Conservation (phyloP, 805 yeast genomes). For the Metschnikowia koreensis region DNA sequence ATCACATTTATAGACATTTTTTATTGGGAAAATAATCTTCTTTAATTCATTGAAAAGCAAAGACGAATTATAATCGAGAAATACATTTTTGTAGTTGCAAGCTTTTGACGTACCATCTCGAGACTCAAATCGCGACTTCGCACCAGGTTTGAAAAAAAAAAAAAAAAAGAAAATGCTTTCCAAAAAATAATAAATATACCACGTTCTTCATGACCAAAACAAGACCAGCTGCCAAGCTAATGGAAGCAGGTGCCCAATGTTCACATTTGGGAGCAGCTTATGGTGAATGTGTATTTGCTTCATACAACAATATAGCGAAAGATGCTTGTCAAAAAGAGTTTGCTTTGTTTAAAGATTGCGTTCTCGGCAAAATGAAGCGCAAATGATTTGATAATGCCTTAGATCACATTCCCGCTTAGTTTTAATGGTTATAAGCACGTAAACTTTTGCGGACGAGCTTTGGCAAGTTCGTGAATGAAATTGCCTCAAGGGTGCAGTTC, state of each 20-base stretch:
- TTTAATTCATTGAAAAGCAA: too few relatives aligned
- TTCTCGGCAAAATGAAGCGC: constrained; percentile 33
- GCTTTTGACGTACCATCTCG: not conserved
- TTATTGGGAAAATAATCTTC: not conserved
- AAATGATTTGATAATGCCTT: constrained; percentile 4
- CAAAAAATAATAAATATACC: not conserved
- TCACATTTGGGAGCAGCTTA: constrained; percentile 45
- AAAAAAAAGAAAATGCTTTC: not conserved
- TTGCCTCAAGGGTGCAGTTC: too few relatives aligned
- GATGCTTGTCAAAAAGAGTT: constrained; percentile 57
- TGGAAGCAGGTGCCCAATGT: constrained; percentile 41
- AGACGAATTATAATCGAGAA: too few relatives aligned
- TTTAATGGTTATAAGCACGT: too few relatives aligned
- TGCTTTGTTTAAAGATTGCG: constrained; percentile 48
- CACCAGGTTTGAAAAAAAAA: not conserved
- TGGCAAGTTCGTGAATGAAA: too few relatives aligned
- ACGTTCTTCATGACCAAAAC: constrained; percentile 19
- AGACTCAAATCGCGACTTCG: constrained; percentile 1
- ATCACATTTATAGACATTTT: not conserved
- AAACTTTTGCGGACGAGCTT: too few relatives aligned
- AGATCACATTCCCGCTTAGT: too few relatives aligned
- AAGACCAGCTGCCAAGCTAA: constrained; percentile 44
- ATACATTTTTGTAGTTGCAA: not conserved
- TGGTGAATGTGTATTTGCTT: constrained; percentile 53
- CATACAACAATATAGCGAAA: constrained; percentile 49